Percentiles rank a stretch among this genome's conserved stretches.
Conservation (phyloP, 768 basidiomycete genomes). For the Hygrocybe coccinea region DNA sequence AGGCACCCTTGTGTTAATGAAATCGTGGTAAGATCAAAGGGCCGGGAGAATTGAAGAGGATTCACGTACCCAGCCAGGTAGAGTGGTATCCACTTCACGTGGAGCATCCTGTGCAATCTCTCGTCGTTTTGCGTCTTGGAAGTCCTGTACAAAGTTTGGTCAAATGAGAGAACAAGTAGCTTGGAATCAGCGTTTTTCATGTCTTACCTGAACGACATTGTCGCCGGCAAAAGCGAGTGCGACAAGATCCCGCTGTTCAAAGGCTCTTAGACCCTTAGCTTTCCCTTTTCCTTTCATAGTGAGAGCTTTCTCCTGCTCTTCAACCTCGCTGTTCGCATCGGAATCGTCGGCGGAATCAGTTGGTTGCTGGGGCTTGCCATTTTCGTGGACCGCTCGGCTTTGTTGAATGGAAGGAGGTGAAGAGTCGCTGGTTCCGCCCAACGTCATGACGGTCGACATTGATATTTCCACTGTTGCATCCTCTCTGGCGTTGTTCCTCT, state of each 20-base stretch:
- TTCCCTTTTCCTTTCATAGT: conserved; percentile 43
- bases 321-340: conserved; percentile 61
- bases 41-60: conserved; percentile 1
- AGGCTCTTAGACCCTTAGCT: conserved; percentile 51
- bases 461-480: conserved; percentile 81
- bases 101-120: conserved; percentile 89
- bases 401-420: conserved; percentile 7
- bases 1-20: conserved; percentile 60
- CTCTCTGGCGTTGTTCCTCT: conserved; percentile 55
- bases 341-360: conserved; percentile 49
- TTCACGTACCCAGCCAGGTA: conserved; percentile 86
- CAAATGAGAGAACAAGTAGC: conserved; percentile 1
- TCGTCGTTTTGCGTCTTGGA: conserved; percentile 74
- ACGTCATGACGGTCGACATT: conserved; percentile 45
- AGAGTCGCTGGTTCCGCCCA: conserved; percentile 18
- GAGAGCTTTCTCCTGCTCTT: conserved; percentile 56
- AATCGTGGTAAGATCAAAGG: neutral
- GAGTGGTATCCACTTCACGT: conserved; percentile 77
- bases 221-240: conserved; percentile 96
- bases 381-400: conserved; percentile 38
- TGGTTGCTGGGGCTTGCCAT: conserved; percentile 48
- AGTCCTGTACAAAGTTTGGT: conserved; percentile 50
- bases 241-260: conserved; percentile 89
- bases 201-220: conserved; percentile 85
- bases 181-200: conserved; percentile 1